phyloP scores from a whole-genome alignment of 2,329 filamentous ascomycete genomes.

The Claviceps digitariae region DNA sequence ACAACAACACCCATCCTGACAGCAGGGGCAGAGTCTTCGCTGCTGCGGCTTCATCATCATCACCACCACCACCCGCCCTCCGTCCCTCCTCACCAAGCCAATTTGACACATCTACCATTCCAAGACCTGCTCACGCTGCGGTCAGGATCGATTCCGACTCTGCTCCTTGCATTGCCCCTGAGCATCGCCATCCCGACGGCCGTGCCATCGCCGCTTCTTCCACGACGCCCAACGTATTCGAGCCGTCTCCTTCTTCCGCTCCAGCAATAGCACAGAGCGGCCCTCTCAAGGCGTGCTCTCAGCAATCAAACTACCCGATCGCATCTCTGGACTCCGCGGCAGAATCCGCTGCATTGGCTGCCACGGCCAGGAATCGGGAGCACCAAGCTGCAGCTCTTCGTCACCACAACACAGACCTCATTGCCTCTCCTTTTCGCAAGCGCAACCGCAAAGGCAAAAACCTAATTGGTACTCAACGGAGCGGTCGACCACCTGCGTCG shows the following conservation, averaged over 20 bases:
- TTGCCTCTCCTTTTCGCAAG: slow-evolving; percentile 25
- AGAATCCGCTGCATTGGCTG: slow-evolving; percentile 1
- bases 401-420: background rate
- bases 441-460: slow-evolving; percentile 21
- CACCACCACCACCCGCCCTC: background rate
- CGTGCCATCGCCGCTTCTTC: slow-evolving; percentile 27
- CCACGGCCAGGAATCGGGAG: background rate
- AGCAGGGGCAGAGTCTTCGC: background rate
- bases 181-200: slow-evolving; percentile 33
- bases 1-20: background rate
- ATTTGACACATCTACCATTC: background rate
- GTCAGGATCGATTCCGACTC: background rate
- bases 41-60: background rate
- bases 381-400: background rate
- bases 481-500: slow-evolving; percentile 29
- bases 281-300: slow-evolving; percentile 17
- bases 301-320: slow-evolving; percentile 18
- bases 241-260: slow-evolving; percentile 11
- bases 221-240: slow-evolving; percentile 34
- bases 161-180: slow-evolving; percentile 4
- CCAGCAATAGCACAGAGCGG: slow-evolving; percentile 15
- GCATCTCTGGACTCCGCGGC: background rate
- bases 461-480: slow-evolving; percentile 13
- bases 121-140: background rate
- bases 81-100: background rate